Conservation (phyloP, 331 rosid genomes). For the Malus hybrid region DNA sequence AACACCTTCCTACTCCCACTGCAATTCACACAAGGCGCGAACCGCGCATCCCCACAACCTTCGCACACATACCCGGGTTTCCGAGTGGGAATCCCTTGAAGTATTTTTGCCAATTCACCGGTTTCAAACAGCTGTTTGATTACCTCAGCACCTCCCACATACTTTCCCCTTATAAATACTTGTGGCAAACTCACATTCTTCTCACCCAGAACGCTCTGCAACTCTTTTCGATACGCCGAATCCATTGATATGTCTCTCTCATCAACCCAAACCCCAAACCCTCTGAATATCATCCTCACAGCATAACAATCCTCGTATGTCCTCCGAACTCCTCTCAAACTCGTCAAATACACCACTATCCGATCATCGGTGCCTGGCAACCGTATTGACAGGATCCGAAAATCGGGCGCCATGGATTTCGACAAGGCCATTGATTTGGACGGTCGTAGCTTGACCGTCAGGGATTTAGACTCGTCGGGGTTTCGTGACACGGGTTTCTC, state of each 20-base stretch:
- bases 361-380: conserved; percentile 65
- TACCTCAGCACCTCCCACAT: conserved; percentile 77
- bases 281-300: conserved; percentile 67
- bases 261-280: conserved; percentile 93
- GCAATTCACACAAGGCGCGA: conserved; percentile 65
- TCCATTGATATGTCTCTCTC: conserved; percentile 92
- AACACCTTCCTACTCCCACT: conserved; percentile 80
- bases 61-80: conserved; percentile 65
- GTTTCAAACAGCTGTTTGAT: conserved; percentile 71
- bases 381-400: conserved; percentile 25
- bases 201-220: conserved; percentile 62
- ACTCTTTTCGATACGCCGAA: conserved; percentile 50
- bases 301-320: conserved; percentile 91
- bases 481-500: conserved; percentile 16
- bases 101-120: conserved; percentile 66
- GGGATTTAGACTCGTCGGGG: conserved; percentile 23
- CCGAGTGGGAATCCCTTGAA: conserved; percentile 57
- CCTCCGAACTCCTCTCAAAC: conserved; percentile 78
- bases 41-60: conserved; percentile 78
- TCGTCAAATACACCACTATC: conserved; percentile 72
- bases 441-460: conserved; percentile 26
- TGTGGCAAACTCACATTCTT: conserved; percentile 63
- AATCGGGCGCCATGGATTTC: conserved; percentile 44
- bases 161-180: conserved; percentile 68
- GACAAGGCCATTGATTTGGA: conserved; percentile 44